phyloP scores from a whole-genome alignment of 352 stramenopile genomes.

The Pythium angustatum region DNA sequence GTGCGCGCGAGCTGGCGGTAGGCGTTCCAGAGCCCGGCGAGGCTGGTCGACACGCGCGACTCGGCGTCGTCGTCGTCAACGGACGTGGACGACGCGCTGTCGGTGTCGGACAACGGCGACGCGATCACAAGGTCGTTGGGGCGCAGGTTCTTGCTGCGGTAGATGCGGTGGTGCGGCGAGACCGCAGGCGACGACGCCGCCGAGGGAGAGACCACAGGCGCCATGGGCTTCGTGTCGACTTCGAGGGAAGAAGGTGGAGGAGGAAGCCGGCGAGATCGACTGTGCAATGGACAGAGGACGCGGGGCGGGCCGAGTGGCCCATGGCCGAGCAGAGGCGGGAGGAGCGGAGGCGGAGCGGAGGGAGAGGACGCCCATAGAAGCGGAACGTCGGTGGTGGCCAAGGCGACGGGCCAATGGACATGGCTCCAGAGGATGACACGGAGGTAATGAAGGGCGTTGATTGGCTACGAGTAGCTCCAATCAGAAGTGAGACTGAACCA shows the following conservation, averaged over 20 bases:
- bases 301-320: too few relatives aligned
- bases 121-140: slow-evolving; percentile 26
- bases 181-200: slow-evolving; percentile 4
- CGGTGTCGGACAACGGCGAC: slow-evolving; percentile 20
- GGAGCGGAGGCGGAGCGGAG: background rate
- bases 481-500: slow-evolving; percentile 20
- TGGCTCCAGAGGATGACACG: slow-evolving; percentile 11
- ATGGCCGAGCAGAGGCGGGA: background rate
- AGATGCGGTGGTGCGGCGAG: slow-evolving; percentile 14
- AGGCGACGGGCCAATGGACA: slow-evolving; percentile 4
- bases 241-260: slow-evolving; percentile 8
- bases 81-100: slow-evolving; percentile 6
- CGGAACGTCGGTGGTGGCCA: slow-evolving; percentile 11
- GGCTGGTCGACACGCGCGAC: slow-evolving; percentile 7
- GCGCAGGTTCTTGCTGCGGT: slow-evolving; percentile 21
- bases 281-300: background rate
- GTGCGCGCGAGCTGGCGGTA: slow-evolving; percentile 40
- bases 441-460: background rate
- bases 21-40: slow-evolving; percentile 33
- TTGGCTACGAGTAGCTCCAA: slow-evolving; percentile 20
- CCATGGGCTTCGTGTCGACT: slow-evolving; percentile 2
- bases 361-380: slow-evolving; percentile 17
- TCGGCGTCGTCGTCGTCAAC: slow-evolving; percentile 5
- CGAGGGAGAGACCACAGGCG: background rate
- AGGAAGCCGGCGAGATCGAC: slow-evolving; percentile 14